phyloP scores from a whole-genome alignment of 2,329 filamentous ascomycete species.

The Fusarium sororula region DNA sequence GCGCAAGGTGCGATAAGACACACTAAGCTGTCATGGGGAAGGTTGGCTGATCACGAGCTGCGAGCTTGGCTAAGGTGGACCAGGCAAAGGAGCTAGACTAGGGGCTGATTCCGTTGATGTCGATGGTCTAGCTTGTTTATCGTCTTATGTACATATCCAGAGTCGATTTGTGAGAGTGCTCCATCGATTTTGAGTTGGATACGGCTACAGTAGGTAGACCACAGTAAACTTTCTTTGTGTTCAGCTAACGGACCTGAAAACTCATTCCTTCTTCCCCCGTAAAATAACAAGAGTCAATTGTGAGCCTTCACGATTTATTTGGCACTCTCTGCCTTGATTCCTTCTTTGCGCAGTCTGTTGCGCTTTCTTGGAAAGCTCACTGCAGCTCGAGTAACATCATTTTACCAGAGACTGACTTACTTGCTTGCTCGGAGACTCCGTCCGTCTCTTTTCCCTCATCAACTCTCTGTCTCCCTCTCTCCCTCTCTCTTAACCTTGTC shows the following conservation, averaged over 20 bases:
- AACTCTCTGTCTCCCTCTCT: not conserved
- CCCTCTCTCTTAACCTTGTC: not conserved
- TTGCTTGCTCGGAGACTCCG: conserved; percentile 11
- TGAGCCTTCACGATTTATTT: not conserved
- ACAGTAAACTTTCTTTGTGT: conserved; percentile 3
- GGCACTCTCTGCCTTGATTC: not conserved
- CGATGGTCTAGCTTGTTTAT: conserved; percentile 19
- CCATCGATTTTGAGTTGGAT: conserved; percentile 2
- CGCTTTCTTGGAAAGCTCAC: conserved; percentile 24
- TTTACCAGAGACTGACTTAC: not conserved
- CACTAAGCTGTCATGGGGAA: conserved; percentile 33
- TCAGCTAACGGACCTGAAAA: not conserved
- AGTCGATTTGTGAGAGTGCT: conserved; percentile 12
- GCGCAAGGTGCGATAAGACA: conserved; percentile 31
- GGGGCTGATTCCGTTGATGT: conserved; percentile 2
- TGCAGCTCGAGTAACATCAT: conserved; percentile 20
- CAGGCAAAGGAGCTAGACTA: conserved; percentile 19
- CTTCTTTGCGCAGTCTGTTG: not conserved
- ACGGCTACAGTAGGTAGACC: not conserved
- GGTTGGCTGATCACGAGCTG: conserved; percentile 37
- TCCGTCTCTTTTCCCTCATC: conserved; percentile 13
- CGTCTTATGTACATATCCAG: conserved; percentile 20
- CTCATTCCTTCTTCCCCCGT: not conserved
- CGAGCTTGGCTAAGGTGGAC: conserved; percentile 34
- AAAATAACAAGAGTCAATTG: not conserved